A percentile compares a stretch with the other conserved stretches of the same genome.
These are phyloP conservation scores for Stylosanthes scabra DNA, from an alignment of 331 rosid genomes.

Conservation along the genomic window DNA sequence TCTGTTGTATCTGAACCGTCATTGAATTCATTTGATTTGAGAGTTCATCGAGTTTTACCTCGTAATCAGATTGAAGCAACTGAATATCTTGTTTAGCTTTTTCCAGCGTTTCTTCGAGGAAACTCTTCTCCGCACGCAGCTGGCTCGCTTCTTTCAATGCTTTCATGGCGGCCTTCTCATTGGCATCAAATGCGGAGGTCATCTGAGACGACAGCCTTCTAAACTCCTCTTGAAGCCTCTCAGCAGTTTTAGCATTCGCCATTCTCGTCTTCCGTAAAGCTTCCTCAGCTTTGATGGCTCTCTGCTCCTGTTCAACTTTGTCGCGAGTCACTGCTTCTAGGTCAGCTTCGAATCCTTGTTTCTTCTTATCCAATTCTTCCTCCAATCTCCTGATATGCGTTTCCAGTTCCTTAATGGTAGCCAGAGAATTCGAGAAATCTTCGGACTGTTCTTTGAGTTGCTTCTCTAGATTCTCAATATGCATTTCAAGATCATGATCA, in stretches of 20 bases:
- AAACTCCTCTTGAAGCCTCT: slow-evolving; percentile 92
- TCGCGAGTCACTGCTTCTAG: slow-evolving; percentile 66
- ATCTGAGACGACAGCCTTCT: slow-evolving; percentile 76
- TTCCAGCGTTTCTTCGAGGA: slow-evolving; percentile 63
- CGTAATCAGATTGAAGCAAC: slow-evolving; percentile 49
- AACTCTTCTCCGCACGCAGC: slow-evolving; percentile 60
- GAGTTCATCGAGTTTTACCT: slow-evolving; percentile 55
- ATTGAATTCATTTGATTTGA: slow-evolving; percentile 57
- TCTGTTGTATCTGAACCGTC: slow-evolving; percentile 56
- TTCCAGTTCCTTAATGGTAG: slow-evolving; percentile 71
- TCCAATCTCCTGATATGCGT: slow-evolving; percentile 68
- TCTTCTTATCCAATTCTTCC: slow-evolving; percentile 78
- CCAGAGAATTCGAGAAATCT: slow-evolving; percentile 67
- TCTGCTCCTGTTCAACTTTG: slow-evolving; percentile 88
- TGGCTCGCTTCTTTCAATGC: slow-evolving; percentile 83
- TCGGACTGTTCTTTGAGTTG: slow-evolving; percentile 74
- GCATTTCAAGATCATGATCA: slow-evolving; percentile 52
- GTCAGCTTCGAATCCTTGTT: slow-evolving; percentile 73
- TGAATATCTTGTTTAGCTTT: slow-evolving; percentile 60
- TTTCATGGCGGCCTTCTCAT: slow-evolving; percentile 79
- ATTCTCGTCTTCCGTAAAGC: slow-evolving; percentile 69
- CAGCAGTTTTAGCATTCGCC: slow-evolving; percentile 78
- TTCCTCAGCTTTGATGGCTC: slow-evolving; percentile 95
- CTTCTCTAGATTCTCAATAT: slow-evolving; percentile 65
- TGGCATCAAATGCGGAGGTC: slow-evolving; percentile 83